Percentiles rank a stretch among this genome's conserved stretches.
These are phyloP conservation scores for Rhodofomes roseus DNA, from an alignment of 1,284 basidiomycete genomes.

Conservation along the genomic window DNA sequence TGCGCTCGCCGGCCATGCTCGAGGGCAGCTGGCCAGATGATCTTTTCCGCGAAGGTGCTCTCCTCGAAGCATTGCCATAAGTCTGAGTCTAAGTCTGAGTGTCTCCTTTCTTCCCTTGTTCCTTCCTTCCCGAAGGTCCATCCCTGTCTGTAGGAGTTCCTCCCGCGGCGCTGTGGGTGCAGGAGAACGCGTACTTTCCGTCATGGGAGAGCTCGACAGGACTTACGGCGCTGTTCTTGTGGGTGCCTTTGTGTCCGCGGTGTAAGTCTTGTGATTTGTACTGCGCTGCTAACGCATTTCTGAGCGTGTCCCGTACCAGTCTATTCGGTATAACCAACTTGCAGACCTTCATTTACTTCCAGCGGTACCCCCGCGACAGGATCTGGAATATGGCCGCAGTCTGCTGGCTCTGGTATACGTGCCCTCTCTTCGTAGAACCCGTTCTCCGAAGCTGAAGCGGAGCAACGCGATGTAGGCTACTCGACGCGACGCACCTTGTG, in stretches of 20 bases:
- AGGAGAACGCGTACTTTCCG: background rate
- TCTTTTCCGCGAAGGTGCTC: background rate
- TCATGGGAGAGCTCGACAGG: conserved; percentile 16
- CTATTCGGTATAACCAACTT: conserved; percentile 38
- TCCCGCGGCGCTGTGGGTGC: background rate
- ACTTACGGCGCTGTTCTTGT: conserved; percentile 23
- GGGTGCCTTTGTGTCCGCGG: conserved; percentile 19
- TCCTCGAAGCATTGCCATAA: background rate
- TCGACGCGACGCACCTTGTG: conserved; percentile 21
- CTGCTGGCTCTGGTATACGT: conserved; percentile 21
- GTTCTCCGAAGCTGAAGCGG: no score
- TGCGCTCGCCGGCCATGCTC: background rate
- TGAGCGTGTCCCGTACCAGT: conserved; percentile 19
- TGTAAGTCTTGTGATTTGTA: conserved; percentile 9
- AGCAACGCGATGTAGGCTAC: no score
- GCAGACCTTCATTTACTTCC: conserved; percentile 38
- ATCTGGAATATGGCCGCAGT: conserved; percentile 35
- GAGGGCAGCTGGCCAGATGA: background rate
- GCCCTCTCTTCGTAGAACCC: no score
- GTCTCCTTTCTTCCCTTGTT: background rate
- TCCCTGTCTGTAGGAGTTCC: no score
- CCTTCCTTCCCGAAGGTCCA: no score
- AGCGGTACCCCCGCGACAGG: conserved; percentile 34
- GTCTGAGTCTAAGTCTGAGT: background rate
- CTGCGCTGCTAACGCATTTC: background rate